Evolutionary conservation across 2,329 filamentous ascomycete genomes (phyloP), one percentile per base, ranked within the genome.

Genomic region (Cercospora zeina): DNA sequence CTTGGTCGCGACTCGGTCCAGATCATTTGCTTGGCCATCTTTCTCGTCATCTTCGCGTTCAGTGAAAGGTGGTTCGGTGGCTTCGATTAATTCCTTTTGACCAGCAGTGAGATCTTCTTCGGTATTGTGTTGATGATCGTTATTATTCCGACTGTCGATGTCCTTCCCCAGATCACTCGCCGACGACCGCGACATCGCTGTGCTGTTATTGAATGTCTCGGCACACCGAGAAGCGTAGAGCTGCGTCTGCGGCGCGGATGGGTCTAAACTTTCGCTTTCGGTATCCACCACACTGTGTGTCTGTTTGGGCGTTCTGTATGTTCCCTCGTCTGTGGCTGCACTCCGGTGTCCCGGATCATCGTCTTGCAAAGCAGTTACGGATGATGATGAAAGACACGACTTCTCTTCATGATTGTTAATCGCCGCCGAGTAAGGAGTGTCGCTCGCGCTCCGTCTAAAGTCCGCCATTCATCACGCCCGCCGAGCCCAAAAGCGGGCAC

Each of bases 1-100:
- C 54, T 62, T 51, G 4, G 60, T 62, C 16, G 49, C 60, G 21
- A 69, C 65, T 16, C 53, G 63, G 21, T 64, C 62, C 47, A 72
- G 34, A 8, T 60, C 59, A 1, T 60, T 61, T 7, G 62, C 66
- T 34, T 58, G n/a, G 4, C 11, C 39, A 47, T 69, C 58, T 24
- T 58, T 42, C 14, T 53, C 50, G 34, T 31, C 37, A 4, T 59
- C 54, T 13, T 58, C 54, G 24, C 55, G 42, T 27, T 58, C 42
- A 16, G 47, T 50, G n/a, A 61, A 61, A 27, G 62, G 55, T 14
- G 62, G 62, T 24, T 64, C 62, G 5, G 58, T 49, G 21, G 58
- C 58, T 36, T 64, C 62, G 27, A 62, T 56, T 13, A 62, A 37
- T 30, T 59, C 61, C 19, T 62, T 47, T 45, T 59, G 56, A 21